Base-by-base conservation (phyloP, 2,329 filamentous ascomycete genomes). In the Metarhizium rileyi region DNA sequence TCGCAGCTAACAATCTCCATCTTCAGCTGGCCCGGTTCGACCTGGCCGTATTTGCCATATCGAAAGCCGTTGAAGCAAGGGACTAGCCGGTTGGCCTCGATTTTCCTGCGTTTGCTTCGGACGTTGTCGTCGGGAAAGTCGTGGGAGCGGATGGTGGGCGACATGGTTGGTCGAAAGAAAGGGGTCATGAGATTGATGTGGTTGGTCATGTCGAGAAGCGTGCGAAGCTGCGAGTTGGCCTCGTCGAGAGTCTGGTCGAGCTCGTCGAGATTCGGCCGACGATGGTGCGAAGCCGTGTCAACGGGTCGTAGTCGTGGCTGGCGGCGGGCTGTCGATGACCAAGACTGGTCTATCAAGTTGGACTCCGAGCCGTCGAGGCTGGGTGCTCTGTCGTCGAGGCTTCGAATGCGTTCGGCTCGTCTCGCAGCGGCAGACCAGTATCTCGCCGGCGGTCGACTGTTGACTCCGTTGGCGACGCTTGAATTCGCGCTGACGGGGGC, bases 1-100 rank as follows among this genome's bases (percentile, higher is more conserved):
- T 96, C 90, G 62, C 90, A 96, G 71, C 84, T 93, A 45, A 87
- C 78, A 54, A 96, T 83, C 63, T 95, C 87, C 87, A 96, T 89
- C 53, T 78, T 84, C 59, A 96, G 70, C 55, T 80, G 77, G 3
- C 90, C 90, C 0, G 88, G 80, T 52, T 93, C 86, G 16, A 95
- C 86, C 66, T 95, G 90, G 18, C 90, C 91, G 64, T 85, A 89
- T 59, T 83, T 83, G 22, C 90, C 91, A 64, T 96, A 97, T 54
- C 79, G 83, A 62, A 90, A 87, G 2, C 75, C 78, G 52, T 68
- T 70, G 56, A 73, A 76, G 36, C 64, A 63, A 6, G 72, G 66
- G 25, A 72, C 66, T 14, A 73, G 66, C 44, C 75, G 74, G 53
- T 86, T 83, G 1, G 78, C 73, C 57, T 87, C 84, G 35, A 89